Base-by-base conservation (phyloP, 176 grass and related monocot species). In the Triticum dicoccoides region DNA sequence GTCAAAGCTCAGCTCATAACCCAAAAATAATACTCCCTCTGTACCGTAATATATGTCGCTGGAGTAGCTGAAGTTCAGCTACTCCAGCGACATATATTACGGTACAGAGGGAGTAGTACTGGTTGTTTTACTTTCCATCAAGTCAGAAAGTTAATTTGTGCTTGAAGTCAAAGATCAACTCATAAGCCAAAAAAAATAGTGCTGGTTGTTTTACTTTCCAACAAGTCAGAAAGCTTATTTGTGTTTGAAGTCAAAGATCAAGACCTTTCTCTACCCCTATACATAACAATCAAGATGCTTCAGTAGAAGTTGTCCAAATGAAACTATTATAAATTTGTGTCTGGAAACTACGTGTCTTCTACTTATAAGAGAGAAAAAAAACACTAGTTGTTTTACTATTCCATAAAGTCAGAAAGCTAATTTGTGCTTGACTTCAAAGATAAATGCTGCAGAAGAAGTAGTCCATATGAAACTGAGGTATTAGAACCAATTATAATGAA, bases 401-500 rank as follows among this genome's bases (percentile, higher is more conserved):
- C 8, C 32, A 59, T 3, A 88, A 67, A 67, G 18, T 34, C 25
- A 88, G 34, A 39, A n/a, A 7, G 18, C 9, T 88, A 33, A 8
- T 11, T 6, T 77, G 29, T 38, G 32, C 29, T 61, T 5, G 12
- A 67, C 20, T 79, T 61, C 51, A 59, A 83, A 59, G 11, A 79
- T 20, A 3, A 29, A 69, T 81, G 29, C 47, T 82, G 37, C 11
- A 11, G 34, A 15, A 89, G 42, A 61, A 82, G 34, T 10, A 76
- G 20, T 39, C 24, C 41, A 61, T 68, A 76, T 82, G 35, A 89
- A 81, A 9, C 75, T 21, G 52, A 56, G 8, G 52, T 8, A 81
- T 74, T n/a, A 65, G 45, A 69, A 27, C 61, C 80, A 62, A 73
- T 73, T 3, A 30, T 24, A 70, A 47, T 29, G 79, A 52, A 87